Conservation (phyloP, 768 basidiomycete genomes). For the Mycena haematopus region DNA sequence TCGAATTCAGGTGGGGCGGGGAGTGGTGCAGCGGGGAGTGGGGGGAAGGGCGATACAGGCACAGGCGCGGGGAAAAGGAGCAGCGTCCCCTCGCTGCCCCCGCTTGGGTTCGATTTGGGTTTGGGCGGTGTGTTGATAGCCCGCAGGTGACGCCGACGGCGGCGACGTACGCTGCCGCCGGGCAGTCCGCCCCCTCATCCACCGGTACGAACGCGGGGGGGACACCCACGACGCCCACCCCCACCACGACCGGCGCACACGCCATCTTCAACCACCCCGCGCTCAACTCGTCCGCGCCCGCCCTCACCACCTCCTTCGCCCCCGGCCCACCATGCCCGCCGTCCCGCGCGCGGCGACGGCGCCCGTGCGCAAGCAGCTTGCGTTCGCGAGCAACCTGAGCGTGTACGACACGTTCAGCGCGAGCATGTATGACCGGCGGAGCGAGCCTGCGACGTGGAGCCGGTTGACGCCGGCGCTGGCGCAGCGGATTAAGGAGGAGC, state of each 20-base stretch:
- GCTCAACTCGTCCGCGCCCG: conserved; percentile 88
- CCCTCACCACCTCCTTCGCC: conserved; percentile 63
- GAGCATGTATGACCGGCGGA: conserved; percentile 90
- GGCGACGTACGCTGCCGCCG: conserved; percentile 22
- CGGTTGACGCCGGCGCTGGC: conserved; percentile 92
- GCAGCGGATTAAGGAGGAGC: conserved; percentile 96
- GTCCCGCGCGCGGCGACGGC: conserved; percentile 76
- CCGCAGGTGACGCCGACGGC: conserved; percentile 29
- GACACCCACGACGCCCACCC: conserved; percentile 16
- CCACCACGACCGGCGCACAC: conserved; percentile 31
- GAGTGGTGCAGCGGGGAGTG: too few species aligned
- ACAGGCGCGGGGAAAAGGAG: conserved; percentile 14
- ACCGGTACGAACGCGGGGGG: too few species aligned
- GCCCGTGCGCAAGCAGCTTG: conserved; percentile 67
- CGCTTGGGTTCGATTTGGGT: conserved; percentile 21
- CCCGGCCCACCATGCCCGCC: conserved; percentile 55
- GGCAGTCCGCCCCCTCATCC: background rate
- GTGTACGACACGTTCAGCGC: conserved; percentile 98
- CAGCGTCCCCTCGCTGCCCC: conserved; percentile 26
- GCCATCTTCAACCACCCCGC: conserved; percentile 81
- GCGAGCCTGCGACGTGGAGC: conserved; percentile 97
- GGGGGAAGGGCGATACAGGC: too few species aligned
- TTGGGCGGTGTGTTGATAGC: conserved; percentile 17
- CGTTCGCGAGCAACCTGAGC: conserved; percentile 90
- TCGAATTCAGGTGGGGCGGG: background rate